Conservation (phyloP, 1,284 basidiomycete species). For the Apiotrichum domesticum region DNA sequence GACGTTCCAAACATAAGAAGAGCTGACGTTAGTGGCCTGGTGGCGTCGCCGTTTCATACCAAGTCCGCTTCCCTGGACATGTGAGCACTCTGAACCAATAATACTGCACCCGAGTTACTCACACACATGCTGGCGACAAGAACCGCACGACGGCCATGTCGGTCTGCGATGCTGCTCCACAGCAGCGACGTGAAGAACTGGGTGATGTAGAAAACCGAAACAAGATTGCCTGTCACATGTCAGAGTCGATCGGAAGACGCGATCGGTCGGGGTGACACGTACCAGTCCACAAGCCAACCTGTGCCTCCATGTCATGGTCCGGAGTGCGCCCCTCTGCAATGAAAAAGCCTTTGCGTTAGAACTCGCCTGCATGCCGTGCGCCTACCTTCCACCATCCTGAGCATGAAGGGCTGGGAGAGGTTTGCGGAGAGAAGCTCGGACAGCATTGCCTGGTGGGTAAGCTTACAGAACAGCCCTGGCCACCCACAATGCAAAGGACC, state of each 20-base stretch:
- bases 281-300: conserved; percentile 47
- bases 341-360: conserved; percentile 29
- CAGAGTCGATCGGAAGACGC: conserved; percentile 3
- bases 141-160: conserved; percentile 79
- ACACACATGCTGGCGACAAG: conserved; percentile 79
- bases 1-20: conserved; percentile 79
- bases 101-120: conserved; percentile 51
- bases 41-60: conserved; percentile 11
- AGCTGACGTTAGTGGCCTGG: conserved; percentile 18
- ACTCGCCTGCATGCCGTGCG: neutral
- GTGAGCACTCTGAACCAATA: neutral
- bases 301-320: conserved; percentile 41
- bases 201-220: conserved; percentile 52
- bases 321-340: conserved; percentile 25
- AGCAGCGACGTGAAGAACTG: conserved; percentile 85
- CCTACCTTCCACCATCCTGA: conserved; percentile 86
- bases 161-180: conserved; percentile 87
- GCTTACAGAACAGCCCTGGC: neutral
- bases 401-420: conserved; percentile 77
- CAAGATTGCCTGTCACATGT: conserved; percentile 39
- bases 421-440: conserved; percentile 89
- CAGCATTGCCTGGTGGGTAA: conserved; percentile 64
- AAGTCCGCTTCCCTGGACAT: conserved; percentile 35
- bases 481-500: conserved; percentile 78
- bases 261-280: neutral